These are phyloP conservation scores for Epipyxis sp. DNA, from an alignment of 108 stramenopile genomes.

Conservation along the genomic window DNA sequence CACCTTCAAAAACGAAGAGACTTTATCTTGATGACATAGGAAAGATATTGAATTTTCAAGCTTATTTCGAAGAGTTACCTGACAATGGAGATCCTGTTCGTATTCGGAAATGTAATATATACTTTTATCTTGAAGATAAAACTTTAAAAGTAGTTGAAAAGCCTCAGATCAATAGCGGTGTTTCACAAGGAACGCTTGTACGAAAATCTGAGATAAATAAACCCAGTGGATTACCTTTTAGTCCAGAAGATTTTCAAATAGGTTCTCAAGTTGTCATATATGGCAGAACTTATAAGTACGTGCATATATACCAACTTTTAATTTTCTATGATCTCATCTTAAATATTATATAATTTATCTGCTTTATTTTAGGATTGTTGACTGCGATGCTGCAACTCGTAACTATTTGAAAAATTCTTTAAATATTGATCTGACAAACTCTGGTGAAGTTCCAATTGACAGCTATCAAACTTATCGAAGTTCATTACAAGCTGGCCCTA, in stretches of 20 bases:
- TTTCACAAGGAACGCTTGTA: conserved; percentile 56
- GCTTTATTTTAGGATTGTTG: background rate
- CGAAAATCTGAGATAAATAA: conserved; percentile 29
- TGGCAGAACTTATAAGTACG: conserved; percentile 7
- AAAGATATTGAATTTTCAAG: conserved; percentile 33
- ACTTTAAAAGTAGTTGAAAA: conserved; percentile 54
- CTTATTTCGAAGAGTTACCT: conserved; percentile 51
- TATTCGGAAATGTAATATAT: conserved; percentile 48
- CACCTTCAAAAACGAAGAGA: background rate
- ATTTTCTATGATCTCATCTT: background rate
- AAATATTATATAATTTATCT: background rate
- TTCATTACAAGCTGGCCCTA: background rate
- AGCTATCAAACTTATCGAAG: background rate
- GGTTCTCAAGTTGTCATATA: conserved; percentile 4
- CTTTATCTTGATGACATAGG: background rate
- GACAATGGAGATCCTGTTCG: conserved; percentile 44
- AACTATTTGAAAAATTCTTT: background rate
- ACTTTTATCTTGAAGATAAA: conserved; percentile 47
- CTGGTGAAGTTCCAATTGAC: background rate
- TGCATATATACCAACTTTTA: background rate
- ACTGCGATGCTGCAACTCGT: background rate
- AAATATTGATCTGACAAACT: background rate
- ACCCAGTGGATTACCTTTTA: background rate
- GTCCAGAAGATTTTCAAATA: conserved; percentile 2
- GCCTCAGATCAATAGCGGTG: conserved; percentile 49